Evolutionary conservation across 306 rosid genomes (phyloP).

Genomic region (Alnus rubra): DNA sequence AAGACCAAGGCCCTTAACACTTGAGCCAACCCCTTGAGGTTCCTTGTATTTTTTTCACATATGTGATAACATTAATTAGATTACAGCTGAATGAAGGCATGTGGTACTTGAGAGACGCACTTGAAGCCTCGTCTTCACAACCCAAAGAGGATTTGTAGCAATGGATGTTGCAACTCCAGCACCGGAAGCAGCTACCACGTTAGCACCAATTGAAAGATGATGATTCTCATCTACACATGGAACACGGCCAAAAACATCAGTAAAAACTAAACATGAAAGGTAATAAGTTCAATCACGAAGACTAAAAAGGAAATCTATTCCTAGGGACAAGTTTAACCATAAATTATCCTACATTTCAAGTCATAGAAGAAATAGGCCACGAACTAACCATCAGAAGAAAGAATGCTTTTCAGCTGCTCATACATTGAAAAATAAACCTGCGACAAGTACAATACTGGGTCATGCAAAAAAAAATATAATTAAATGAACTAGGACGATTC

Average conservation of each 20-base stretch:
- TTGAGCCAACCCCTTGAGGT: too few species aligned
- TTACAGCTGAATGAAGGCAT: not conserved
- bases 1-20: too few species aligned
- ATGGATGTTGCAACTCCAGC: slow-evolving; percentile 88
- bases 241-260: slow-evolving; percentile 18
- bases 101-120: slow-evolving; percentile 43
- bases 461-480: not conserved
- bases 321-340: not conserved
- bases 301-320: slow-evolving; percentile 10
- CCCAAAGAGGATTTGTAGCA: slow-evolving; percentile 91
- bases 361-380: slow-evolving; percentile 9
- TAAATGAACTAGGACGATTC: not conserved
- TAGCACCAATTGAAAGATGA: slow-evolving; percentile 80
- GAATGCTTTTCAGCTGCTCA: slow-evolving; percentile 66
- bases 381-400: slow-evolving; percentile 61
- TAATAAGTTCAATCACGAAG: slow-evolving; percentile 18
- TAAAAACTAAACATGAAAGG: slow-evolving; percentile 5
- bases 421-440: slow-evolving; percentile 76
- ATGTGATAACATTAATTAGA: slow-evolving; percentile 1
- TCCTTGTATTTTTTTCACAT: not conserved
- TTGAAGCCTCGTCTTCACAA: slow-evolving; percentile 90
- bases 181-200: slow-evolving; percentile 82
- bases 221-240: slow-evolving; percentile 56
- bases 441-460: slow-evolving; percentile 18
- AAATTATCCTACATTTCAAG: slow-evolving; percentile 8